Evolutionary conservation across 345 rosid genomes (phyloP).

Genomic region (Eucalyptus rudis): DNA sequence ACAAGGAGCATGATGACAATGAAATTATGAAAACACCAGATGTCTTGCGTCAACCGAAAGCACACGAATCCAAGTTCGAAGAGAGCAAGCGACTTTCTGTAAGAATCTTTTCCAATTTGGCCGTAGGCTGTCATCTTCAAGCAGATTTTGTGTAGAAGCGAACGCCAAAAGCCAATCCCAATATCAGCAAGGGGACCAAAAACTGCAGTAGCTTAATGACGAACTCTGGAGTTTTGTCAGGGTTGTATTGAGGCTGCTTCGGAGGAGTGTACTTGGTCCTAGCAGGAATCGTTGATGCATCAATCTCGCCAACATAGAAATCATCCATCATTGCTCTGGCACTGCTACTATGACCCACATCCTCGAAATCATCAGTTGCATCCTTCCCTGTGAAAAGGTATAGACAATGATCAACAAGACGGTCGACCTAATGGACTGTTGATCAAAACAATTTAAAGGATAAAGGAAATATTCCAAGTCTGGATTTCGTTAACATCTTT

Average conservation of each 20-base stretch:
- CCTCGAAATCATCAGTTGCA: slow-evolving; percentile 87
- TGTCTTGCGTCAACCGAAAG: background rate
- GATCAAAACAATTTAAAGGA: background rate
- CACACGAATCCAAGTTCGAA: background rate
- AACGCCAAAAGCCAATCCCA: slow-evolving; percentile 83
- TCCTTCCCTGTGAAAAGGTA: slow-evolving; percentile 56
- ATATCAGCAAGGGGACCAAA: slow-evolving; percentile 80
- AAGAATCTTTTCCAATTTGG: background rate
- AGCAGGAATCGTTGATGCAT: slow-evolving; percentile 50
- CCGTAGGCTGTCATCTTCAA: background rate
- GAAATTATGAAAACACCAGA: background rate
- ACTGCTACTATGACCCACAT: slow-evolving; percentile 78
- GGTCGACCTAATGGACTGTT: background rate
- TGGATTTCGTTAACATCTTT: background rate
- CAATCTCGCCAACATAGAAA: slow-evolving; percentile 58
- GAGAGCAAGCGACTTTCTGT: background rate
- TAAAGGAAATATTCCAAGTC: background rate
- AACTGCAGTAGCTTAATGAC: slow-evolving; percentile 72
- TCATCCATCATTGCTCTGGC: slow-evolving; percentile 90
- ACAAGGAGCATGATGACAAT: background rate
- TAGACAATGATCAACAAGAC: background rate
- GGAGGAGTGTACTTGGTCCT: slow-evolving; percentile 45
- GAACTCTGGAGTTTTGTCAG: slow-evolving; percentile 64
- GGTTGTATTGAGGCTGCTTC: slow-evolving; percentile 59
- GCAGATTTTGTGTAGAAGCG: slow-evolving; percentile 63